Conservation (phyloP, 371 early-diverging fungal species). For the Synchytrium microbalum region DNA sequence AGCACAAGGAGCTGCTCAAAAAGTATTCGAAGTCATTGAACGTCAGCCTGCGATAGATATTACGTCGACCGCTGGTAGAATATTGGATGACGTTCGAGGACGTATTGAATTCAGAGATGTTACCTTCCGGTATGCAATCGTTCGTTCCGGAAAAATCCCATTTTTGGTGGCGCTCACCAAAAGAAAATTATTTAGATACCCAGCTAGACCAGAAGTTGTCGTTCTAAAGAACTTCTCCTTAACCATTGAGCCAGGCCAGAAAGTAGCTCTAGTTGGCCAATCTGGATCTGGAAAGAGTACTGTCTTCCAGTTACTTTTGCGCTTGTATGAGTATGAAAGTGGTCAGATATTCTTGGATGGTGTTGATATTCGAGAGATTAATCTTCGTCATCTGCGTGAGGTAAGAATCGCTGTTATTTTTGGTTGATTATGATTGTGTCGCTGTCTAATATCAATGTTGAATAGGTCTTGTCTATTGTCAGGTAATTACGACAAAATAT, state of each 20-base stretch:
- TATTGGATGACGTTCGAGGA: slow-evolving; percentile 45
- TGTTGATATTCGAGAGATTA: slow-evolving; percentile 52
- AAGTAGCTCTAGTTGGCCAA: slow-evolving; percentile 32
- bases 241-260: slow-evolving; percentile 27
- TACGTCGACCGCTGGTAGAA: slow-evolving; percentile 41
- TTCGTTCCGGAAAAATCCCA: no score
- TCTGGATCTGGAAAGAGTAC: slow-evolving; percentile 52
- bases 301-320: slow-evolving; percentile 28
- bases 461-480: neutral
- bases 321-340: slow-evolving; percentile 28
- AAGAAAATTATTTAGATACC: neutral
- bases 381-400: slow-evolving; percentile 34
- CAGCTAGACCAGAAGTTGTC: neutral
- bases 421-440: slow-evolving; percentile 74
- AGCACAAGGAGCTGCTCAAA: slow-evolving; percentile 74
- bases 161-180: no score
- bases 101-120: slow-evolving; percentile 52
- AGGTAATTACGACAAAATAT: no score
- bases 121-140: slow-evolving; percentile 30
- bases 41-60: slow-evolving; percentile 63
- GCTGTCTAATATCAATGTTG: no score
- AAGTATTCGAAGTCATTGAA: slow-evolving; percentile 71
- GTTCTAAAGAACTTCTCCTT: slow-evolving; percentile 1
- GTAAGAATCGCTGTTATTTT: no score
- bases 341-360: slow-evolving; percentile 64